phyloP scores from a whole-genome alignment of 176 grass and related monocot genomes.

The Oryza glaberrima region DNA sequence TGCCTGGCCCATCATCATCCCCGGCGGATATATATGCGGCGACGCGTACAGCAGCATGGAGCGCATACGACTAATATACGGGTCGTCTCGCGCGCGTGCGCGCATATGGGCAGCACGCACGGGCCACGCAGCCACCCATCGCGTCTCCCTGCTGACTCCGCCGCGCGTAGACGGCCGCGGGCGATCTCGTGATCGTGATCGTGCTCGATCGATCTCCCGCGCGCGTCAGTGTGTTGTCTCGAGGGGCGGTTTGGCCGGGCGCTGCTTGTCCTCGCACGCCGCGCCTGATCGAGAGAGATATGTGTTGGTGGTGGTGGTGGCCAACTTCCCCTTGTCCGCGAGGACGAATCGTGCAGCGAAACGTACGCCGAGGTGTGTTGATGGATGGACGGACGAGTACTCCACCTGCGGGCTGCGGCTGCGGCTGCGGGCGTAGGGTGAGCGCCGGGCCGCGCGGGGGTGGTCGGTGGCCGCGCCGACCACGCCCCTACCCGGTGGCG shows the following conservation, averaged over 20 bases:
- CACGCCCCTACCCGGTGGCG: not conserved
- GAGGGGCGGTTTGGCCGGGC: not conserved
- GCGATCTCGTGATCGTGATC: not conserved
- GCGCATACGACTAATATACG: not conserved
- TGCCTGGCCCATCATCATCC: not conserved
- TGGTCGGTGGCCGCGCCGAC: conserved; percentile 48
- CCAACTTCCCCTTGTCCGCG: not conserved
- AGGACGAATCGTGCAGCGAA: not conserved
- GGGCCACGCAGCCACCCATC: conserved; percentile 1
- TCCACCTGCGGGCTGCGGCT: not conserved
- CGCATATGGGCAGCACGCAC: conserved; percentile 43
- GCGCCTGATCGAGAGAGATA: not conserved
- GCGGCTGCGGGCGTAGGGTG: not conserved
- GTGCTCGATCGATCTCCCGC: not conserved
- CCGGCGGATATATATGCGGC: not conserved
- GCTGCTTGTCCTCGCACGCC: not conserved
- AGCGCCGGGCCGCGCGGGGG: not conserved
- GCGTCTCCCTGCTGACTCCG: not conserved
- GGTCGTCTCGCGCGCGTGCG: not conserved
- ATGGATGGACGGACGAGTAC: not conserved
- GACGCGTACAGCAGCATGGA: not conserved
- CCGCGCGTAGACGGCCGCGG: not conserved
- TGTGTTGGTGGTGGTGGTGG: too few relatives aligned
- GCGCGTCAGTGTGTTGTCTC: not conserved
- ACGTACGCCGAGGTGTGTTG: not conserved